These are phyloP conservation scores for Phytophthora citricola DNA, from an alignment of 352 stramenopile species.

Conservation along the genomic window DNA sequence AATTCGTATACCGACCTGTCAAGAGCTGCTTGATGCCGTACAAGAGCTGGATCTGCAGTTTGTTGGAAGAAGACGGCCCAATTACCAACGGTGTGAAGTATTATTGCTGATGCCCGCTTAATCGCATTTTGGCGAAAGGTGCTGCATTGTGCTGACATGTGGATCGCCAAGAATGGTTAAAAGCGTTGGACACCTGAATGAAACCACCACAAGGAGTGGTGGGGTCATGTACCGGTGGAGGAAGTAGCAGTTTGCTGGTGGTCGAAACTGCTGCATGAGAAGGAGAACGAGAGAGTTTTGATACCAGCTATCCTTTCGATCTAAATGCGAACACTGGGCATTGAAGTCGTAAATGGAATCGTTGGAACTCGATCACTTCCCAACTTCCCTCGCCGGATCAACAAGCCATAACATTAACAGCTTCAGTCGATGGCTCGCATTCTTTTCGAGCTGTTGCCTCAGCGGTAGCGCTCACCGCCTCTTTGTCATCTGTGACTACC, in stretches of 20 bases:
- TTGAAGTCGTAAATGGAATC: neutral
- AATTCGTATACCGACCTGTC: neutral
- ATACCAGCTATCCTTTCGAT: conserved; percentile 1
- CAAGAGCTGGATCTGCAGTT: neutral
- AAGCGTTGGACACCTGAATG: conserved; percentile 22
- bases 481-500: conserved; percentile 9
- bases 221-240: conserved; percentile 10
- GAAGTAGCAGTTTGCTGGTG: conserved; percentile 7
- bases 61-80: neutral
- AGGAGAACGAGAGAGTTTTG: conserved; percentile 4
- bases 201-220: conserved; percentile 13
- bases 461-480: conserved; percentile 12
- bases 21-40: no score
- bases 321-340: neutral
- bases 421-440: conserved; percentile 20
- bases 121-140: conserved; percentile 21
- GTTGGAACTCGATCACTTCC: conserved; percentile 14
- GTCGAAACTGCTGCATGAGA: conserved; percentile 22
- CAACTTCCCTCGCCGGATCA: conserved; percentile 24
- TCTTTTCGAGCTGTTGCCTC: conserved; percentile 19
- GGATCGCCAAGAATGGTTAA: conserved; percentile 7
- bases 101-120: neutral
- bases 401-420: conserved; percentile 5
- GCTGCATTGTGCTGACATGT: neutral
- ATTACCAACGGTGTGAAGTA: neutral